These are phyloP conservation scores for Hyphopichia khmerensis DNA, from an alignment of 1,139 yeast species.

Conservation along the genomic window DNA sequence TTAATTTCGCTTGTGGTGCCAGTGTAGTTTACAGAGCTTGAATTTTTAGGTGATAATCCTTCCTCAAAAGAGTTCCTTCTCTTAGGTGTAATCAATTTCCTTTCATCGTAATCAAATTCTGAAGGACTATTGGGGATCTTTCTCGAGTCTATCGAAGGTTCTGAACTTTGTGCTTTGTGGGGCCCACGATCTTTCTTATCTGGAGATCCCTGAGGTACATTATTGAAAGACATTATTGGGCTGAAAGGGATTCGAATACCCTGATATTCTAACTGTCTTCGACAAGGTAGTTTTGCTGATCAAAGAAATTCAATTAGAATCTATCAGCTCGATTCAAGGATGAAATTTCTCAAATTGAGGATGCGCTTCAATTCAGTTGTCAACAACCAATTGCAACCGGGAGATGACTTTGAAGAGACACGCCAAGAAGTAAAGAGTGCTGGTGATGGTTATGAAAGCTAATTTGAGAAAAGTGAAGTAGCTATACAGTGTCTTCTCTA, in stretches of 20 bases:
- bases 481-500: neutral
- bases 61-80: neutral
- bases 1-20: neutral
- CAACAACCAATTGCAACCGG: neutral
- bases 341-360: neutral
- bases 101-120: neutral
- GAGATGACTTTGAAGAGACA: neutral
- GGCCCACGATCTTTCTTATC: neutral
- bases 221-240: neutral
- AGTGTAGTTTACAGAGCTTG: neutral
- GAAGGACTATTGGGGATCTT: neutral
- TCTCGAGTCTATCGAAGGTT: neutral
- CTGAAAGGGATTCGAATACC: too few species aligned
- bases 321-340: neutral
- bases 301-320: too few species aligned
- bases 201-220: neutral
- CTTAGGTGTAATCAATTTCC: neutral
- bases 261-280: neutral
- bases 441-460: neutral
- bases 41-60: neutral
- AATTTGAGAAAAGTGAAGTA: too few species aligned
- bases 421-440: neutral
- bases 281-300: too few species aligned
- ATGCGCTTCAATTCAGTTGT: neutral
- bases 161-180: conserved; percentile 1